These are phyloP conservation scores for Geranium incanum DNA, from an alignment of 441 rosid genomes.

Conservation along the genomic window DNA sequence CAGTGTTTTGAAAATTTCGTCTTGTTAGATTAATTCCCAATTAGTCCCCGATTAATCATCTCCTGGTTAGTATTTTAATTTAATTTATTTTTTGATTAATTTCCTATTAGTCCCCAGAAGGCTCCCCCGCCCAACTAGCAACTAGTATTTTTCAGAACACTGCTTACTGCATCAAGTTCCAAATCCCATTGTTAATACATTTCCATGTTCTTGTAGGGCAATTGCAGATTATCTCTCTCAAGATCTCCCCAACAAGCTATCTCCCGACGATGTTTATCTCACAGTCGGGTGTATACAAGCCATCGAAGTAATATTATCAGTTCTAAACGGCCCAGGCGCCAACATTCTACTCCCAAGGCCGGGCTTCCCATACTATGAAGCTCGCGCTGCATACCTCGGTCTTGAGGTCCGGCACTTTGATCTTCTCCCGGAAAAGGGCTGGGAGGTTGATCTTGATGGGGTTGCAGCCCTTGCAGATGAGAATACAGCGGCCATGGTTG, in stretches of 20 bases:
- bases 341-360: slow-evolving; percentile 56
- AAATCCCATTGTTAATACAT: background rate
- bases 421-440: slow-evolving; percentile 50
- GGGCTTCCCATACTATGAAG: slow-evolving; percentile 47
- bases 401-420: slow-evolving; percentile 49
- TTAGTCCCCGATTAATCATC: too few species aligned
- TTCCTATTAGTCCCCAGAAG: too few species aligned
- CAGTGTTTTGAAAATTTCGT: too few species aligned
- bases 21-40: too few species aligned
- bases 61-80: too few species aligned
- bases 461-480: slow-evolving; percentile 44
- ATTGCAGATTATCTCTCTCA: slow-evolving; percentile 48
- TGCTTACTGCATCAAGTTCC: background rate
- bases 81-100: too few species aligned
- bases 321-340: slow-evolving; percentile 41
- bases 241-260: slow-evolving; percentile 45
- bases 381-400: slow-evolving; percentile 25
- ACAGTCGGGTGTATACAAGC: slow-evolving; percentile 49
- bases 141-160: background rate
- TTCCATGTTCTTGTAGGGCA: slow-evolving; percentile 30
- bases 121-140: too few species aligned
- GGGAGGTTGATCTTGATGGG: slow-evolving; percentile 51
- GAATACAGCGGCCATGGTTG: slow-evolving; percentile 46
- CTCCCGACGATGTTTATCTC: slow-evolving; percentile 44
- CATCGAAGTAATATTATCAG: slow-evolving; percentile 32